Base-by-base conservation (phyloP, 768 basidiomycete genomes). In the Calocybe gangraenosa region DNA sequence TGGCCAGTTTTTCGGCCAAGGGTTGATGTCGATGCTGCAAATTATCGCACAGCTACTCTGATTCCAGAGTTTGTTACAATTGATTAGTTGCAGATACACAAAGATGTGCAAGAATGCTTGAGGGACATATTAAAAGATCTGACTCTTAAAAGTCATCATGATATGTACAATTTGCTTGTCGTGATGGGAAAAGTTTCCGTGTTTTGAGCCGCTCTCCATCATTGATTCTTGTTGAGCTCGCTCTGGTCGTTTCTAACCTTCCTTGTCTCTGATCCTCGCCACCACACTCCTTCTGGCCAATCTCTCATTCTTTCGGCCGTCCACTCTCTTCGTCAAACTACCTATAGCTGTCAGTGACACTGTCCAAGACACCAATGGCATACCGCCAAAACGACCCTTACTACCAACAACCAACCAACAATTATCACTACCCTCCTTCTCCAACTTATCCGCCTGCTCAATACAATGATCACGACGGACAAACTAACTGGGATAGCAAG, bases 361-460 rank as follows among this genome's bases (percentile, higher is more conserved):
- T n/a, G 31, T 38, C n/a, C 28, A 40, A 11, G 11, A 14, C 37
- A 15, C 14, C 38, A 50, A 83, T 83, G 81, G 74, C 81, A 43
- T 75, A 82, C 51, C 69, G 64, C 41, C 74, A 71, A 40, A 74
- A 77, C 57, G 73, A 75, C 70, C 75, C 73, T 64, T 79, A 79
- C 54, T 67, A 69, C 47, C 57, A 55, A 22, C 64, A 65, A 44
- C 65, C 60, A 52, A 46, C 37, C 48, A 50, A 53, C 34, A 51
- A 50, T 18, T 51, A 57, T 11, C 50, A 53, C 14, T 60, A 65
- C 45, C 51, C 50, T 43, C 32, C 44, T 42, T 25, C 64, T 56
- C 44, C 64, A 11, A 68, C 73, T 37, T 71, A 69, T 47, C 66
- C 68, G 2, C 65, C 68, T 10, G 37, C 48, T 49, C 60, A 65